Conservation (phyloP, 345 rosid species). For the Arabis hirsuta region DNA sequence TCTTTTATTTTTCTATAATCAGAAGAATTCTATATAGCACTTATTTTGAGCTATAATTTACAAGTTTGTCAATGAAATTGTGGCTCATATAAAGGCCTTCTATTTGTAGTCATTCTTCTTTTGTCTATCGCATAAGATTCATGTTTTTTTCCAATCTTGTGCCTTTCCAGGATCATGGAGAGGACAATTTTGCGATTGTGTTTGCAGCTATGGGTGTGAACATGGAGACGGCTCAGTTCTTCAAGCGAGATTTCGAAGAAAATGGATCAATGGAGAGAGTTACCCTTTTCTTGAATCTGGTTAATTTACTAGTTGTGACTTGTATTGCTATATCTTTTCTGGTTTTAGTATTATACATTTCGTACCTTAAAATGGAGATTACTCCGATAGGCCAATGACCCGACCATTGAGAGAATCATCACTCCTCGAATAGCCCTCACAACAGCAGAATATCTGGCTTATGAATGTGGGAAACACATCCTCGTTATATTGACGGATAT, state of each 20-base stretch:
- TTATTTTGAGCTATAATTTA: no score
- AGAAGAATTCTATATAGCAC: no score
- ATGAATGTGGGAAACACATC: conserved; percentile 97
- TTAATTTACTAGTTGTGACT: conserved; percentile 11
- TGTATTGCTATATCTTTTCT: background rate
- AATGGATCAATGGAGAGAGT: conserved; percentile 99
- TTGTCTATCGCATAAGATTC: background rate
- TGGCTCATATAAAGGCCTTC: no score
- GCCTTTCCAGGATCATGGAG: conserved; percentile 66
- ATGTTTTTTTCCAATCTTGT: background rate
- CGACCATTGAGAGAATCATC: conserved; percentile 94
- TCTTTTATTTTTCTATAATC: no score
- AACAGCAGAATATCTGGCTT: conserved; percentile 95
- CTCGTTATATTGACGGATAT: conserved; percentile 94
- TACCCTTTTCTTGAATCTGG: conserved; percentile 82
- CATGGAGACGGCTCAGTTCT: conserved; percentile 98
- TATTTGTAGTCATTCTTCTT: no score
- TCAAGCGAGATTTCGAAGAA: conserved; percentile 98
- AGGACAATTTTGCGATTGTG: conserved; percentile 96
- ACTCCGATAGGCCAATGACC: conserved; percentile 83
- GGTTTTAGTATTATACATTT: background rate
- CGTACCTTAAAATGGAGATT: background rate
- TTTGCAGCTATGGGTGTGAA: conserved; percentile 99
- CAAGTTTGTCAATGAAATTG: no score
- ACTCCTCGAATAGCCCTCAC: conserved; percentile 97